Base-by-base conservation (phyloP, 768 basidiomycete genomes). In the Boletus coccyginus region DNA sequence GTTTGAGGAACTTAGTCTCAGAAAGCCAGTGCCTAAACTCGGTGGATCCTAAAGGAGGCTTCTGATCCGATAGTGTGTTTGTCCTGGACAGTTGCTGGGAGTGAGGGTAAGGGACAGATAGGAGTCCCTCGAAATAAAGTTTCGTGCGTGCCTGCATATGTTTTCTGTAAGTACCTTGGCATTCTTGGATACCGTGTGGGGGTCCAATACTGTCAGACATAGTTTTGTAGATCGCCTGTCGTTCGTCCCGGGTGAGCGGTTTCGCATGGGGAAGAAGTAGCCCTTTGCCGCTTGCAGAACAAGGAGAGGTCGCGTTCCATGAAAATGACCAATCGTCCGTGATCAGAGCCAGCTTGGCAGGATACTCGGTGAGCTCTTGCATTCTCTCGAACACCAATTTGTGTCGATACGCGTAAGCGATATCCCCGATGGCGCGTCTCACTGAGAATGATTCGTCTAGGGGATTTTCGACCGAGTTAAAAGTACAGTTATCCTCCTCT, bases 81-180 rank as follows among this genome's bases (percentile, higher is more conserved):
- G 46, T 46, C 57, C 45, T 63, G 44, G 47, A 40, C 5, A 56
- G 43, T 46, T 41, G 67, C 35, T 62, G 61, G 32, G 56, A 42
- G n/a, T 50, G 50, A 19, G 52, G 64, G 50, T n/a, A 53, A 55
- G 62, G 58, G 16, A 45, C 56, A 24, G 63, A 61, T 45, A 68
- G 55, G 44, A 81, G 67, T 12, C 74, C 73, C 52, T 83, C 77
- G 56, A 75, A 83, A 66, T 80, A 83, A 32, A 75, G 69, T 54
- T 73, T 73, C 24, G 73, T 70, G 60, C 75, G 78, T 49, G 77
- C 73, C 51, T 77, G 71, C 83, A 83, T 84, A 60, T 77, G 75
- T 47, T 73, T 69, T 56, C 72, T 73, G 64, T 86, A 85, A 10
- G 78, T 77, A 21, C 81, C 82, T 55, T 78, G 74, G 43, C 73